Evolutionary conservation across 169 alveolate genomes (phyloP).

Genomic region (Plasmodium gonderi): DNA sequence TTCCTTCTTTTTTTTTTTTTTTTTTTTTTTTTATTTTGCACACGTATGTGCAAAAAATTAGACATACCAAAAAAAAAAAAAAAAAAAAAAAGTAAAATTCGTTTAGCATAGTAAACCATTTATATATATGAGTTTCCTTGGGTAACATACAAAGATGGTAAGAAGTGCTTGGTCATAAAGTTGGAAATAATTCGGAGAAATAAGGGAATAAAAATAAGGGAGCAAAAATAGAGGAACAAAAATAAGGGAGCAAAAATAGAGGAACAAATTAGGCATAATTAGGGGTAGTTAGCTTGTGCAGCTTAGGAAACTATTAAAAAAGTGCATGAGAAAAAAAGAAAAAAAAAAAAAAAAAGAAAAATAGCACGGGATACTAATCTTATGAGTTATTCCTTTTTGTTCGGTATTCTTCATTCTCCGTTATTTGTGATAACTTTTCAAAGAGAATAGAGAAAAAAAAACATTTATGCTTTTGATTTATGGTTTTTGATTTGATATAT

Average conservation of each 20-base stretch:
- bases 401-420: background rate
- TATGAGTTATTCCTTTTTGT: background rate
- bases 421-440: background rate
- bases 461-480: background rate
- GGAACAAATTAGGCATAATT: background rate
- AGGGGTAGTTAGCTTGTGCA: background rate
- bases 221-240: background rate
- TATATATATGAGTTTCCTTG: background rate
- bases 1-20: background rate
- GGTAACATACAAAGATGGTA: no score
- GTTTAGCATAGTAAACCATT: background rate
- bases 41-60: slow-evolving; percentile 58
- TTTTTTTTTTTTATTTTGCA: slow-evolving; percentile 40
- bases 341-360: slow-evolving; percentile 2
- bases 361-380: background rate
- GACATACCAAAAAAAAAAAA: slow-evolving; percentile 44
- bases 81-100: background rate
- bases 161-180: background rate
- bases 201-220: no score
- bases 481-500: background rate
- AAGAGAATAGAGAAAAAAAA: background rate
- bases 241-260: background rate
- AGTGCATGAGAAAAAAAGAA: background rate
- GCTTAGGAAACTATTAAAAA: no score
- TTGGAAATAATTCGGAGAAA: background rate